Base-by-base conservation (phyloP, 1,284 basidiomycete genomes). In the Moesziomyces parantarcticus region DNA sequence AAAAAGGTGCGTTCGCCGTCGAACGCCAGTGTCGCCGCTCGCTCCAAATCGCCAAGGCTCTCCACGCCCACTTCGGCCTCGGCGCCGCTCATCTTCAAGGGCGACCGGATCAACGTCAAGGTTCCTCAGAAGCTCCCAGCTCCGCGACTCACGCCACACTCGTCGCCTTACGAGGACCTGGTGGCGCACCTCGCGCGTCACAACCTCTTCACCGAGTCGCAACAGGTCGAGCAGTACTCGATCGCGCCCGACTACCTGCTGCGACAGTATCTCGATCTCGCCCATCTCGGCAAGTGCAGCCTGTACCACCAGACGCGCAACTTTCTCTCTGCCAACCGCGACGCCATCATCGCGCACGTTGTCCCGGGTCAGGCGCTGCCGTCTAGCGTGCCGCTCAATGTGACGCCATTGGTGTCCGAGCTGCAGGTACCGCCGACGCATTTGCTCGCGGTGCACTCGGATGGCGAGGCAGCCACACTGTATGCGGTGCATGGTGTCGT, bases 131-230 rank as follows among this genome's bases (percentile, higher is more conserved):
- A 63, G 40, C 62, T 75, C 14, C 73, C 73, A 5, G 23, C 47
- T 0, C 68, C 73, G 9, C 54, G 42, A 0, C 36, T 75, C 9
- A 56, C 48, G 21, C 47, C 63, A 21, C 50, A 40, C 46, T 72
- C 73, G 22, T 64, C 57, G n/a, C 73, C 73, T 1, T 65, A 75
- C 45, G 51, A 65, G 25, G 61, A 72, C 16, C 70, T 75, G 14
- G 58, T 49, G 13, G 50, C 56, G 2, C 73, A 75, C 21, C 58
- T 75, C 13, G 43, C 51, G 5, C 65, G 70, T 7, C 73, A 75
- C 22, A 59, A 71, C 40, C 49, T 72, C 34, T 55, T 64, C 41
- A 20, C 22, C 14, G 64, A 72, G 22, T 65, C 73, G 1, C 42
- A 47, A 20, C 47, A 63, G 25, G 58, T 66, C 22, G 51, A 66